A percentile compares a stretch with the other conserved stretches of the same genome.
Evolutionary conservation across 192 early-diverging fungal genomes (phyloP).

Genomic region (Phlyctochytrium planicorne): DNA sequence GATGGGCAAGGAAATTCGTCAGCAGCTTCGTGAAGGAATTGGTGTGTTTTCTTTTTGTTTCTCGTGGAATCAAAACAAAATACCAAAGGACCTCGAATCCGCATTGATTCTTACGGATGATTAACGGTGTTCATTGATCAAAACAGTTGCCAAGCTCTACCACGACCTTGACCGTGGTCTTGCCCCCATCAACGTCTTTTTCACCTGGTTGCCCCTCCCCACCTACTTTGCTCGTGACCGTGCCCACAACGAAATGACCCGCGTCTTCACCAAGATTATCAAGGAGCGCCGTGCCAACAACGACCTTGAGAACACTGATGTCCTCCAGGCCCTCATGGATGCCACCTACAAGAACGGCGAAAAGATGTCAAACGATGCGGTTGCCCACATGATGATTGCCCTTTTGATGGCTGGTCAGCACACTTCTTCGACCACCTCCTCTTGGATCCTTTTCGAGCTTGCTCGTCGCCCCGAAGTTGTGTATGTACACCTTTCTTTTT

Average conservation of each 20-base stretch:
- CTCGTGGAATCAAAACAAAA: too few species aligned
- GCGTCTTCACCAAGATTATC: slow-evolving; percentile 79
- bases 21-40: slow-evolving; percentile 63
- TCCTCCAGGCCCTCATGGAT: slow-evolving; percentile 81
- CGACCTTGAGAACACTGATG: slow-evolving; percentile 51
- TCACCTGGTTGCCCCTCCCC: slow-evolving; percentile 88
- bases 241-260: slow-evolving; percentile 80
- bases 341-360: slow-evolving; percentile 88
- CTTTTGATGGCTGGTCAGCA: slow-evolving; percentile 97
- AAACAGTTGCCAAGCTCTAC: slow-evolving; percentile 85
- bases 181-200: slow-evolving; percentile 91
- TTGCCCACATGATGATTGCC: slow-evolving; percentile 97
- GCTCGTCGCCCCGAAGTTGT: slow-evolving; percentile 73
- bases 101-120: too few species aligned
- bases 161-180: slow-evolving; percentile 93
- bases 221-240: slow-evolving; percentile 81
- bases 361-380: slow-evolving; percentile 73
- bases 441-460: slow-evolving; percentile 89
- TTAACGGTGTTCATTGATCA: too few species aligned
- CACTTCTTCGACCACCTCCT: slow-evolving; percentile 86
- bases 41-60: slow-evolving; percentile 13
- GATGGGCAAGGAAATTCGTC: slow-evolving; percentile 91
- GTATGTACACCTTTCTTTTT: slow-evolving; percentile 28
- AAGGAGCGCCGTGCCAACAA: slow-evolving; percentile 62
- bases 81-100: background rate